A percentile compares a stretch with the other conserved stretches of the same genome.
phyloP scores from a whole-genome alignment of 441 rosid genomes.

The Rhodomyrtus psidioides region DNA sequence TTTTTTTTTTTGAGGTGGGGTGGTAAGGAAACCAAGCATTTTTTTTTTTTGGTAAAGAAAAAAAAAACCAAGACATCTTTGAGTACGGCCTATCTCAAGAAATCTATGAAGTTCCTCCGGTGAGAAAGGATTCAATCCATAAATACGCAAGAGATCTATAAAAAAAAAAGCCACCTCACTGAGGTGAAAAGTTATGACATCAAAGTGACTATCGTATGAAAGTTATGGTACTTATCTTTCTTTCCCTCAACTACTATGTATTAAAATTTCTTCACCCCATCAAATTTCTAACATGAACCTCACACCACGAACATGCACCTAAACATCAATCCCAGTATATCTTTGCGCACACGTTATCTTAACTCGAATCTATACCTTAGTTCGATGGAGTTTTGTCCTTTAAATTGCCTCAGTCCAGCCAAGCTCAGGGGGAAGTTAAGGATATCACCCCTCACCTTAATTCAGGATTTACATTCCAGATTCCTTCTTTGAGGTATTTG shows the following conservation, averaged over 20 bases:
- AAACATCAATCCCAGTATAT: not conserved
- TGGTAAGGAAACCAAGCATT: too few species aligned
- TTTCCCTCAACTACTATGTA: not conserved
- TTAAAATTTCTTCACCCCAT: not conserved
- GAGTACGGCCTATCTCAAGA: too few species aligned
- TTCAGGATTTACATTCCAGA: too few species aligned
- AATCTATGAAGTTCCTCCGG: too few species aligned
- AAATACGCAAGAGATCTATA: too few species aligned
- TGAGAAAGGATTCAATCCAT: too few species aligned
- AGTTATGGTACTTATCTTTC: not conserved
- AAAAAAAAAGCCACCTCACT: too few species aligned
- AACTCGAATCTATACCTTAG: not conserved
- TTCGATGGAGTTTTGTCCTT: not conserved
- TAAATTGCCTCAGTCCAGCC: not conserved
- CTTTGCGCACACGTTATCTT: not conserved
- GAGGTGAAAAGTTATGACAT: not conserved
- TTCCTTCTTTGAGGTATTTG: too few species aligned
- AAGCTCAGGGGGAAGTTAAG: too few species aligned
- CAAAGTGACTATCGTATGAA: accelerated
- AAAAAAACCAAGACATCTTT: not conserved
- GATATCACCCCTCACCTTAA: not conserved
- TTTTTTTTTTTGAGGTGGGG: too few species aligned
- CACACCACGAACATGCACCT: not conserved
- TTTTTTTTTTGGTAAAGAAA: too few species aligned
- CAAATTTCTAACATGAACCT: not conserved